These are phyloP conservation scores for Arabidopsis arenosa DNA, from an alignment of 345 rosid genomes.

Conservation along the genomic window DNA sequence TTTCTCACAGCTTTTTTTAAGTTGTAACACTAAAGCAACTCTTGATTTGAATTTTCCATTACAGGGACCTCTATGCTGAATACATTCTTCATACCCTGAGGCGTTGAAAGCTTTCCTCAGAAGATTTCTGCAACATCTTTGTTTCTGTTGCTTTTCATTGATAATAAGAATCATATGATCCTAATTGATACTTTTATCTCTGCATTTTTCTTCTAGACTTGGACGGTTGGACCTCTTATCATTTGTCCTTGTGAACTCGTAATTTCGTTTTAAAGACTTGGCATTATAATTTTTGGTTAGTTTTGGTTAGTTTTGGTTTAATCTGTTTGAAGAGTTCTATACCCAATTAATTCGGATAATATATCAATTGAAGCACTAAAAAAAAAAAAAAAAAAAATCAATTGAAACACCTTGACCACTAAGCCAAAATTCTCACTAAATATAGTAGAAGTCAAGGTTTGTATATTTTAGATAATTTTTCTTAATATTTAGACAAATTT, in stretches of 20 bases:
- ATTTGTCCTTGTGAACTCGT: slow-evolving; percentile 22
- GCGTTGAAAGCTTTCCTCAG: slow-evolving; percentile 48
- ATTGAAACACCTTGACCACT: not conserved
- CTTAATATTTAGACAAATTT: too few relatives aligned
- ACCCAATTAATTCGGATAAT: not conserved
- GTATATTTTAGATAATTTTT: too few relatives aligned
- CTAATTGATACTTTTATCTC: slow-evolving; percentile 11
- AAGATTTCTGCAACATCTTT: slow-evolving; percentile 24
- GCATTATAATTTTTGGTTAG: not conserved
- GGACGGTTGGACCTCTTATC: slow-evolving; percentile 11
- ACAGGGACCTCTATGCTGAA: slow-evolving; percentile 94
- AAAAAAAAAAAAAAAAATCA: too few relatives aligned
- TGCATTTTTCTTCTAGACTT: slow-evolving; percentile 9
- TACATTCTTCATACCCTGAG: slow-evolving; percentile 80
- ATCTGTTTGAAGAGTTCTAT: not conserved
- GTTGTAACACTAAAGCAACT: not conserved
- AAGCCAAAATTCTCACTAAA: not conserved
- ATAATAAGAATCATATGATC: slow-evolving; percentile 25
- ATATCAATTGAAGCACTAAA: not conserved
- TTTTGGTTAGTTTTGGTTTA: not conserved
- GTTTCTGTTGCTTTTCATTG: slow-evolving; percentile 28
- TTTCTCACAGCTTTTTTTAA: not conserved
- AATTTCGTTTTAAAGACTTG: not conserved
- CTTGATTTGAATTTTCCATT: not conserved
- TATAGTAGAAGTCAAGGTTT: not conserved